Conservation (phyloP, 768 basidiomycete species). For the Lactarius deliciosus region DNA sequence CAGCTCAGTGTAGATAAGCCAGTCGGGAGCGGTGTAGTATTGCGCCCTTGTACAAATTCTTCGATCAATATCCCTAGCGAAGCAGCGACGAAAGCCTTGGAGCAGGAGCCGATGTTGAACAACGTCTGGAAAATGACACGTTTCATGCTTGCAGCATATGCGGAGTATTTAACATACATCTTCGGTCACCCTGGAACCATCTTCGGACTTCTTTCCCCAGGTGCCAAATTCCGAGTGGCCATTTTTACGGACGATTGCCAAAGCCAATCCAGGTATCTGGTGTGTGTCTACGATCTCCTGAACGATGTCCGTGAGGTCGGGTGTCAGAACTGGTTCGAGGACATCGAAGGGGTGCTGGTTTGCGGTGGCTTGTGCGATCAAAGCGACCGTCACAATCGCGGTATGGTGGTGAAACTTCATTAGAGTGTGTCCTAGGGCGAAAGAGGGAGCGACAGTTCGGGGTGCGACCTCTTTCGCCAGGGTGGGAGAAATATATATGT, state of each 20-base stretch:
- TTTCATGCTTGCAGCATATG: too few species aligned
- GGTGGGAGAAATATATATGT: too few species aligned
- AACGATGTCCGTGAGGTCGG: not conserved
- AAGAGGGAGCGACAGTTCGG: too few species aligned
- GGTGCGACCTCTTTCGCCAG: too few species aligned
- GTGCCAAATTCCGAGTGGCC: slow-evolving; percentile 35
- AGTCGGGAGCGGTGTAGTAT: slow-evolving; percentile 20
- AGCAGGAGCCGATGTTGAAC: slow-evolving; percentile 28
- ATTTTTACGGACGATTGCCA: slow-evolving; percentile 10
- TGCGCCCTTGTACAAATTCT: slow-evolving; percentile 32
- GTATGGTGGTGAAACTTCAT: too few species aligned
- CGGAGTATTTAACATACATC: too few species aligned
- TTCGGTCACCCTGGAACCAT: slow-evolving; percentile 34
- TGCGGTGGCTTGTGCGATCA: too few species aligned
- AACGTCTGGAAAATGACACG: slow-evolving; percentile 36
- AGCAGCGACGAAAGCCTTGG: too few species aligned
- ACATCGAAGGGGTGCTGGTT: too few species aligned
- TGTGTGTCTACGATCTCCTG: slow-evolving; percentile 1
- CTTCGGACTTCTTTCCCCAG: slow-evolving; percentile 41
- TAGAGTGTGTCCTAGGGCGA: not conserved
- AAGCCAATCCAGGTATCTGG: slow-evolving; percentile 10
- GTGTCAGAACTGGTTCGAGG: slow-evolving; percentile 1
- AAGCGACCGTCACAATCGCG: too few species aligned
- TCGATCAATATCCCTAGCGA: too few species aligned
- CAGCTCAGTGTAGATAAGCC: too few species aligned